These are phyloP conservation scores for Kappamyces sp. DNA, from an alignment of 192 early-diverging fungal species.

Conservation along the genomic window DNA sequence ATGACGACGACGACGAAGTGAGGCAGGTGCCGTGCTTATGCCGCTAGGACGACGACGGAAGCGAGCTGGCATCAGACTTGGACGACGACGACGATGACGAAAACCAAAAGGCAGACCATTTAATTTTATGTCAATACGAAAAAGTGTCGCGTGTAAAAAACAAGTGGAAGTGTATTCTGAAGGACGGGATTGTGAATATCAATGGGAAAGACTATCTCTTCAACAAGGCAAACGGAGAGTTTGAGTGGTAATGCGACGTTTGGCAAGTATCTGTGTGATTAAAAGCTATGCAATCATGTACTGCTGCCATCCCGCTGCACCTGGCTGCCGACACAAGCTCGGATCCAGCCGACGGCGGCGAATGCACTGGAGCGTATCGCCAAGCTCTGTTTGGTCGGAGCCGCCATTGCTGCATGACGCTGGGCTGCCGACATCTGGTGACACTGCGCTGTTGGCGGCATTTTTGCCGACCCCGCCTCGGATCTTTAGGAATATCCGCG, in stretches of 20 bases:
- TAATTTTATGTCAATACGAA: conserved; percentile 49
- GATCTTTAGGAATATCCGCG: too few species aligned
- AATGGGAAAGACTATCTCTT: conserved; percentile 95
- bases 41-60: conserved; percentile 21
- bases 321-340: not conserved
- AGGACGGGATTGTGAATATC: conserved; percentile 93
- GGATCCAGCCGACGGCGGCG: too few species aligned
- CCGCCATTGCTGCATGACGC: too few species aligned
- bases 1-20: conserved; percentile 14
- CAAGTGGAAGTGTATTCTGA: conserved; percentile 97
- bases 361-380: too few species aligned
- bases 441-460: too few species aligned
- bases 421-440: too few species aligned
- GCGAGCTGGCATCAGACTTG: conserved; percentile 38
- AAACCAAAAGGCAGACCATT: conserved; percentile 19
- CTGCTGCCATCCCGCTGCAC: not conserved
- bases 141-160: conserved; percentile 88
- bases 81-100: conserved; percentile 44
- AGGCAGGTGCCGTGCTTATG: conserved; percentile 1
- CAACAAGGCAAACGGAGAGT: conserved; percentile 82
- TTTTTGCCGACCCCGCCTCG: too few species aligned
- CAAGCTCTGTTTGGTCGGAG: too few species aligned
- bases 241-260: conserved; percentile 75
- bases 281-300: not conserved
- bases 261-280: conserved; percentile 7